These are phyloP conservation scores for Luvunga scandens DNA, from an alignment of 345 rosid genomes.

Conservation along the genomic window DNA sequence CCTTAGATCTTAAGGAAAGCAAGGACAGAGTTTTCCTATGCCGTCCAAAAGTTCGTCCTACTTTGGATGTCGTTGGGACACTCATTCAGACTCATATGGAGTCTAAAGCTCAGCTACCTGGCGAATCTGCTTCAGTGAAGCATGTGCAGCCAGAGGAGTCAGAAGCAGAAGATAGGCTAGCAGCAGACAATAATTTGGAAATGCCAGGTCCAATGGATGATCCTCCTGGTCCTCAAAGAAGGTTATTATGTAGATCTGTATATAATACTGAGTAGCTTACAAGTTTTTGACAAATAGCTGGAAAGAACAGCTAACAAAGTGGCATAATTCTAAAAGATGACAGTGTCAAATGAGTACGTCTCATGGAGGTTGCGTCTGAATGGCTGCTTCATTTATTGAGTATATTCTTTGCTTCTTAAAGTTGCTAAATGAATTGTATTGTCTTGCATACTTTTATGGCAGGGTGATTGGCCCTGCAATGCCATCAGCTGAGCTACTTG, in stretches of 20 bases:
- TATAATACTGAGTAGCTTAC: neutral
- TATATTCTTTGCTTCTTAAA: neutral
- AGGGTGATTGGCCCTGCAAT: slow-evolving; percentile 91
- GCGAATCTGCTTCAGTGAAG: slow-evolving; percentile 27
- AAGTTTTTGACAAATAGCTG: neutral
- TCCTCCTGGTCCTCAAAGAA: slow-evolving; percentile 55
- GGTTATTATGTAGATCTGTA: slow-evolving; percentile 34
- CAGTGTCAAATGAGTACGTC: neutral
- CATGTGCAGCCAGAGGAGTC: slow-evolving; percentile 18
- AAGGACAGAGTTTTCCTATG: slow-evolving; percentile 68
- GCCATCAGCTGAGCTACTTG: slow-evolving; percentile 92
- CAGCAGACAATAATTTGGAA: slow-evolving; percentile 27
- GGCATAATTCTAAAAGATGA: neutral
- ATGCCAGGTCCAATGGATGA: slow-evolving; percentile 34
- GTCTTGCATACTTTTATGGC: slow-evolving; percentile 21
- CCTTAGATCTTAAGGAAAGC: slow-evolving; percentile 61
- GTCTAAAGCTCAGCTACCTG: slow-evolving; percentile 28
- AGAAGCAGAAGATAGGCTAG: slow-evolving; percentile 24
- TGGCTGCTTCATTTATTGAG: neutral
- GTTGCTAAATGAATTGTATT: neutral
- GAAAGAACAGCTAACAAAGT: neutral
- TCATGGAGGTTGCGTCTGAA: neutral
- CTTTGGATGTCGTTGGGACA: slow-evolving; percentile 57
- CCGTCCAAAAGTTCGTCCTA: slow-evolving; percentile 47
- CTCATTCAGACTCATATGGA: slow-evolving; percentile 42